A percentile compares a stretch with the other conserved stretches of the same genome.
Evolutionary conservation across 352 stramenopile species (phyloP).

Genomic region (Pythium grandisporangium): DNA sequence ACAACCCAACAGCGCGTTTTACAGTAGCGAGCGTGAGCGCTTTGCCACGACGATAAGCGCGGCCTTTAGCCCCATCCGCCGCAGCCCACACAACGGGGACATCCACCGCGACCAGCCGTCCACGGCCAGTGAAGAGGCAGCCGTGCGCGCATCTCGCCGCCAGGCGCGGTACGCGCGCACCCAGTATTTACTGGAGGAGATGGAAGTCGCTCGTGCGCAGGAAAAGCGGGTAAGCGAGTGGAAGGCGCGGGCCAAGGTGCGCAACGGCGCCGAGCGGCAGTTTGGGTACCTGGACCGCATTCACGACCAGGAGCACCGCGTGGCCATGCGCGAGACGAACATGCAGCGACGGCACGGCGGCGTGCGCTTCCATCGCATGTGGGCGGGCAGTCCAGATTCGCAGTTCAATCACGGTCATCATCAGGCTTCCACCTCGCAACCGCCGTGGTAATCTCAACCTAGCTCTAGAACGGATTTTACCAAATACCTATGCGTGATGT

Average conservation of each 20-base stretch:
- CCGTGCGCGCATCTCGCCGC: slow-evolving; percentile 18
- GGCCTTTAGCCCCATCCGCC: slow-evolving; percentile 42
- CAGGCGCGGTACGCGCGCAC: slow-evolving; percentile 34
- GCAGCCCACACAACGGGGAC: slow-evolving; percentile 24
- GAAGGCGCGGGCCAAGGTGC: slow-evolving; percentile 37
- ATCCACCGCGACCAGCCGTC: slow-evolving; percentile 24
- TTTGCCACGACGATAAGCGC: slow-evolving; percentile 45
- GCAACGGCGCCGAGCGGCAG: slow-evolving; percentile 29
- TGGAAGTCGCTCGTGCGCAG: slow-evolving; percentile 14
- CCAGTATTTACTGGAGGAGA: slow-evolving; percentile 23
- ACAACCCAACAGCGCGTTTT: slow-evolving; percentile 29
- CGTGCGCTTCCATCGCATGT: slow-evolving; percentile 66
- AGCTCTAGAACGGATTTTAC: not conserved
- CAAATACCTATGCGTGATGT: slow-evolving; percentile 5
- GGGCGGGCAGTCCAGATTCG: slow-evolving; percentile 65
- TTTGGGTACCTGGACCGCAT: slow-evolving; percentile 55
- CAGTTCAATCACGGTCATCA: slow-evolving; percentile 57
- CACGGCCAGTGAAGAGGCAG: slow-evolving; percentile 22
- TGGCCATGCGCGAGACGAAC: slow-evolving; percentile 33
- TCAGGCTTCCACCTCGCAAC: too few relatives aligned
- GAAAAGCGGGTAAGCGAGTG: slow-evolving; percentile 38
- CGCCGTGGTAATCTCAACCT: not conserved
- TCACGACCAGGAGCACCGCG: slow-evolving; percentile 47
- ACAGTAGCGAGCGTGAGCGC: slow-evolving; percentile 24
- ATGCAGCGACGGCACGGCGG: slow-evolving; percentile 67